Evolutionary conservation across 768 basidiomycete species (phyloP), one percentile per base, ranked within the genome.

Genomic region (Polyporus arcularius): DNA sequence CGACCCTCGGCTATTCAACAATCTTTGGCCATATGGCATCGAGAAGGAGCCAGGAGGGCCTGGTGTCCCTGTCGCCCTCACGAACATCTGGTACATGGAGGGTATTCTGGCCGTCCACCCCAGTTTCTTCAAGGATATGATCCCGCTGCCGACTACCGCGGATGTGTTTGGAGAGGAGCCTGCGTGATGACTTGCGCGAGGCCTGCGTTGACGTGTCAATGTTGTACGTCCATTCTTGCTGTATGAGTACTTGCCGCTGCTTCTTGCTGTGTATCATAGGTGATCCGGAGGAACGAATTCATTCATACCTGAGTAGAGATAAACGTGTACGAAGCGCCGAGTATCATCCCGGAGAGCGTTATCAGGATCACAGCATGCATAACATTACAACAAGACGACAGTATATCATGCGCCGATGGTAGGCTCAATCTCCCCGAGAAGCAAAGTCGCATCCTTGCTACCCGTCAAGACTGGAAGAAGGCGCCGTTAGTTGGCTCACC

Each of bases 391-490:
- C 59, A 42, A 38, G 15, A 53, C 46, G 16, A 26, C 41, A 14
- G 54, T 21, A 53, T 6, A 40, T 53, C 53, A 67, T 35, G 57
- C 70, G 60, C 69, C 60, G 56, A 85, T 66, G 21, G 84, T 82
- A 14, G 83, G 84, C 69, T 97, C 93, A 45, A 98, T 83, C 76
- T 98, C 95, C 15, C 95, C 95, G 63, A 97, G 74, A 21, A 98
- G 77, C 89, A 97, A 88, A 12, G 93, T 96, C 14, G 85, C 88
- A 65, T 98, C 95, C 75, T 96, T 96, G 78, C 94, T 94, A 30
- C 85, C 89, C 4, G 95, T 96, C 58, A 98, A 79, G 60, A 98
- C 94, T 95, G 68, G 18, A 60, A 41, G 52, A 55, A 42, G 43
- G 12, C n/a, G 58, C 48, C 18, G 12, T 26, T 53, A 21, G 47